Evolutionary conservation across 2,329 filamentous ascomycete genomes (phyloP), one percentile per base, ranked within the genome.

Genomic region (Aspergillus floridensis): DNA sequence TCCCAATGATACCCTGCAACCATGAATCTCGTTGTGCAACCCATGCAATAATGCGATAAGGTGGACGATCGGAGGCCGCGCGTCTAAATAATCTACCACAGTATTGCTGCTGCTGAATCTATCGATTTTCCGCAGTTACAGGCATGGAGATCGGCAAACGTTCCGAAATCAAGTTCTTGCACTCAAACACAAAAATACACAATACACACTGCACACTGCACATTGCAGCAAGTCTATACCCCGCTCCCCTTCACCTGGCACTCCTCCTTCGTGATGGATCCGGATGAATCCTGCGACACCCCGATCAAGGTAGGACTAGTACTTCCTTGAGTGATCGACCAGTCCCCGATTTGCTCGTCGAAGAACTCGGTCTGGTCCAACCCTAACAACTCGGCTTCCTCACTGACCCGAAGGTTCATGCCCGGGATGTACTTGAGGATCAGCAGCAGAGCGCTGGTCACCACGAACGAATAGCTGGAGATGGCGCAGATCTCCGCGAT

Each of bases 321-420:
- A 16, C 57, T 31, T 10, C 48, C 57, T 7, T 74, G 68, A 22
- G 71, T 59, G 52, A 80, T 70, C 32, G 69, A 77, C 76, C 80
- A 82, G 59, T 82, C 81, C 14, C 81, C 81, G 68, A 86, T 84
- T 71, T 83, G 79, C 73, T 85, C 83, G 50, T 84, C 82, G 47
- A 81, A 76, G 71, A 86, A 85, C 67, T 84, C 81, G 44, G 84
- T 79, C 5, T 79, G 64, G 64, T 85, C 83, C 29, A 85, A 68
- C 19, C 84, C 83, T 55, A 81, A 76, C 74, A 82, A 81, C 71
- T 85, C 83, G 3, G 75, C 80, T 67, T 85, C 82, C 60, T 84
- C 82, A 59, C 74, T 78, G 53, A 85, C 82, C 48, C 83, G 77
- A 56, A 86, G 72, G 32, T 82, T 78, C 76, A 85, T 77, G 47